Conservation (phyloP, 805 yeast genomes). For the Grigorovia transvaalensis region DNA sequence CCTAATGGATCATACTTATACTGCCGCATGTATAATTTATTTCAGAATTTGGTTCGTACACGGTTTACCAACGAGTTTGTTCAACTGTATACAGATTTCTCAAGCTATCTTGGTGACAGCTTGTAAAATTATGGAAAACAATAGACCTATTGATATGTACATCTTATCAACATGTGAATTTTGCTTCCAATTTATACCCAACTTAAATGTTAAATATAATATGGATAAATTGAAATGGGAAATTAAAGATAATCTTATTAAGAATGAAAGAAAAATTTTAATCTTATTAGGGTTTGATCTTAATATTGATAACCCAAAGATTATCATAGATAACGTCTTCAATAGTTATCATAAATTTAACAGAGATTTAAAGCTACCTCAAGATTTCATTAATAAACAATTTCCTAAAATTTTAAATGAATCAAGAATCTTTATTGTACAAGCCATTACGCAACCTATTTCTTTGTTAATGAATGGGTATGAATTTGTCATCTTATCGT, state of each 20-base stretch:
- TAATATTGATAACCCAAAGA: slow-evolving; percentile 27
- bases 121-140: slow-evolving; percentile 29
- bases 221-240: slow-evolving; percentile 30
- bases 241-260: slow-evolving; percentile 26
- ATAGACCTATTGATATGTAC: slow-evolving; percentile 28
- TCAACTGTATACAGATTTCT: slow-evolving; percentile 25
- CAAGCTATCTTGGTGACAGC: slow-evolving; percentile 29
- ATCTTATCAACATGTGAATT: slow-evolving; percentile 26
- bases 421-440: slow-evolving; percentile 26
- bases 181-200: slow-evolving; percentile 15
- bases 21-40: slow-evolving; percentile 27
- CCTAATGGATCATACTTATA: slow-evolving; percentile 28
- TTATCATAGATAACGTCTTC: slow-evolving; percentile 27
- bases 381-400: slow-evolving; percentile 16
- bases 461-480: slow-evolving; percentile 27
- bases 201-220: slow-evolving; percentile 16
- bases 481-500: slow-evolving; percentile 21
- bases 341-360: slow-evolving; percentile 24
- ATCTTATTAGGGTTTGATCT: slow-evolving; percentile 28
- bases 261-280: slow-evolving; percentile 23
- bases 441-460: slow-evolving; percentile 30
- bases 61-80: slow-evolving; percentile 20
- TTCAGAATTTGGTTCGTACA: slow-evolving; percentile 28
- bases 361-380: slow-evolving; percentile 22
- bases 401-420: slow-evolving; percentile 28